Evolutionary conservation across 306 rosid species (phyloP), one percentile per base, ranked within the genome.

Genomic region (Acmispon strigosus): DNA sequence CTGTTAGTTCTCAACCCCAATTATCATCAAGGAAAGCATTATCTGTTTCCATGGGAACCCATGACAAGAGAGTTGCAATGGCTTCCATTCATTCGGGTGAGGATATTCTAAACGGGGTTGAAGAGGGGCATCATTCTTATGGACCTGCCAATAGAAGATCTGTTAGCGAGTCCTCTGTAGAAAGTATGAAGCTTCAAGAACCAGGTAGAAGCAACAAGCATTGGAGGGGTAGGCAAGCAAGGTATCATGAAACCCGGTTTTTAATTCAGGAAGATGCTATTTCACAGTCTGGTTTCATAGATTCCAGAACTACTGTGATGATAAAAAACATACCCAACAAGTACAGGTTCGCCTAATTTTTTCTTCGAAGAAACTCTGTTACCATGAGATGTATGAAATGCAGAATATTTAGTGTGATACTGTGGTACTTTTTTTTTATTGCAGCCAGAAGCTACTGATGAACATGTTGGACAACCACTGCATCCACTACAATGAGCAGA

Each of bases 381-480:
- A 32, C 37, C 37, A 32, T 32, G 37, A 5, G 37, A 32, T 32
- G 37, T 6, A 32, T 32, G 37, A 32, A 19, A 17, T 51, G 29
- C 14, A 51, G 7, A 17, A 17, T 27, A 22, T 22, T 1, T 22
- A 22, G 24, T 27, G 32, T 27, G 32, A 27, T 27, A 27, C 4
- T 27, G 4, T 27, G 32, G 3, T 27, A 2, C 32, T 51, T 3
- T 49, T 49, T 49, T 51, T 27, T 34, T 42, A 16, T 55, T 68
- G 37, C 89, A 89, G 97, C 82, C 96, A 82, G 84, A 92, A 87
- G 86, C 82, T 92, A 66, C 80, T 92, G 8, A 70, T 92, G 76
- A 92, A 85, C 70, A 89, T 92, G 97, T 67, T 92, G 86, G 97
- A 92, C 76, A 89, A 87, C 72, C 97, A 92, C 90, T 92, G 97